These are phyloP conservation scores for Adansonia gregorii DNA, from an alignment of 441 rosid species.

Conservation along the genomic window DNA sequence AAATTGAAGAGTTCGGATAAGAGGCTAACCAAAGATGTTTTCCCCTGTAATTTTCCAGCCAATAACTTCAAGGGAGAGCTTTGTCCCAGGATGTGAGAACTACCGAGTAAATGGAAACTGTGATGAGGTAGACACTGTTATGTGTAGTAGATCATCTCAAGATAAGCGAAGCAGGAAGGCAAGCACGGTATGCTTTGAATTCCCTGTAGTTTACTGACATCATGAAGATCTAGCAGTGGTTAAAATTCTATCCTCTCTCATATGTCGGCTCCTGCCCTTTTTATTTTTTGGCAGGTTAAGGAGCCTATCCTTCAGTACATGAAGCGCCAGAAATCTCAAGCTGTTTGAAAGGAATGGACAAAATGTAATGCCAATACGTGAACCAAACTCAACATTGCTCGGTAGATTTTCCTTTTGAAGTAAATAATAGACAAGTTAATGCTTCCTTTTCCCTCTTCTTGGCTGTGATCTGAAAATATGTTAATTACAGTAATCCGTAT, in stretches of 20 bases:
- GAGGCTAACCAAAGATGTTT: conserved; percentile 1
- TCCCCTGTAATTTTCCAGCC: conserved; percentile 49
- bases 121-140: conserved; percentile 47
- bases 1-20: too few relatives aligned
- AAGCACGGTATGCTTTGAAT: conserved; percentile 65
- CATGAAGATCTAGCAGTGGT: background rate
- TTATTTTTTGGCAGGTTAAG: conserved; percentile 61
- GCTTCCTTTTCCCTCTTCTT: background rate
- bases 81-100: conserved; percentile 49
- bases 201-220: background rate
- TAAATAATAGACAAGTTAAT: background rate
- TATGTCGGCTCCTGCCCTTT: conserved; percentile 8
- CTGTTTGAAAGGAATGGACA: conserved; percentile 26
- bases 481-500: background rate
- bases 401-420: background rate
- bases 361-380: background rate
- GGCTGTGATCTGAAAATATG: background rate
- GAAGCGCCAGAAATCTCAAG: conserved; percentile 83
- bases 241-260: background rate
- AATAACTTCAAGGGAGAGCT: conserved; percentile 81
- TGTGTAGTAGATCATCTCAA: conserved; percentile 60
- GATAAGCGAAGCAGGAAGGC: conserved; percentile 73
- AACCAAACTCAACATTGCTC: background rate
- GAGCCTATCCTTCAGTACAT: conserved; percentile 79
- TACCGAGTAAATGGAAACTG: conserved; percentile 41